Base-by-base conservation (phyloP, 2,329 filamentous ascomycete genomes). In the Botryotinia convoluta region DNA sequence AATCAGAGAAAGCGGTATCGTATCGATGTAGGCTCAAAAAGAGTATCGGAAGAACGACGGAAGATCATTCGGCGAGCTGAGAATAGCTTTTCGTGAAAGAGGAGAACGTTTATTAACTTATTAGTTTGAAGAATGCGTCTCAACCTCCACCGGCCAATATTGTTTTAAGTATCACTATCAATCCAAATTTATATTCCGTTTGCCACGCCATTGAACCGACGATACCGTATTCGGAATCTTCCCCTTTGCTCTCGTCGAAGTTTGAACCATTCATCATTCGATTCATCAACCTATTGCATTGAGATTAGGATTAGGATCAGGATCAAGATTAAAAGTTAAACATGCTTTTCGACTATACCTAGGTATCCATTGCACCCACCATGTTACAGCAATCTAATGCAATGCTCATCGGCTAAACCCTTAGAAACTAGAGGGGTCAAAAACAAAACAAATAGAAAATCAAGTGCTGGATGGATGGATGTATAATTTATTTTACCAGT, bases 391-490 rank as follows among this genome's bases (percentile, higher is more conserved):
- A 16, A 44, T 57, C 48, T 57, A 69, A 57, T 42, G 65, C 48
- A 42, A 37, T 51, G 48, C 65, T 57, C 26, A 42, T 68, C 65
- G 65, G 48, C 65, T 68, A 68, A 68, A 42, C 16, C 48, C 48
- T 37, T 68, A 69, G n/a, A 42, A 69, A 57, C 65, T 26, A 57
- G 65, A 69, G 65, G 65, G 65, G 65, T 42, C 35, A 32, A 45
- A 64, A 32, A 54, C 10, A 16, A n/a, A 45, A 45, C 10, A 32
- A 22, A n/a, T 44, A 6, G 12, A n/a, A 26, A 57, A 18, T 39
- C 26, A 57, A 57, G 48, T 54, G 64, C 45, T 67, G 51, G 42
- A 65, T 32, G 16, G 22, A 16, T 16, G 8, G 44, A 32, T 29
- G 60, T 69, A 39, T 29, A 35, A 51, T 54, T 16, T 54, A 7